These are phyloP conservation scores for Xylariales sp. DNA, from an alignment of 2,329 filamentous ascomycete species.

Conservation along the genomic window DNA sequence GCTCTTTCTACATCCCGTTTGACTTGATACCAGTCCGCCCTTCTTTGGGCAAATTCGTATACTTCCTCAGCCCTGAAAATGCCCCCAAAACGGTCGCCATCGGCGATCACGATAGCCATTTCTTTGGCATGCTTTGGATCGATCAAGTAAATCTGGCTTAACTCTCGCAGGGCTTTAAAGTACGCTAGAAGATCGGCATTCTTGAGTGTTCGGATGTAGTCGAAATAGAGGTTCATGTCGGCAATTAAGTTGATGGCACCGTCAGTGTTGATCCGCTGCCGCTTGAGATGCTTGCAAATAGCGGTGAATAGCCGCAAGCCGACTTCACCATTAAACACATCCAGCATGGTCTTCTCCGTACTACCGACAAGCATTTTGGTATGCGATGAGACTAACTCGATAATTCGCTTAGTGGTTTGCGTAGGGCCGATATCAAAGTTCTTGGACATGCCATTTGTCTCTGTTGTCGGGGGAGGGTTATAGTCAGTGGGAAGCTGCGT, in stretches of 20 bases:
- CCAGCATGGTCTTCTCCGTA: slow-evolving; percentile 96
- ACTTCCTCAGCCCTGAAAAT: slow-evolving; percentile 96
- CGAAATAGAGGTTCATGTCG: slow-evolving; percentile 92
- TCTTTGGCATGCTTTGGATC: slow-evolving; percentile 85
- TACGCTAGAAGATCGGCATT: slow-evolving; percentile 85
- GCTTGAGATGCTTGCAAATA: slow-evolving; percentile 95
- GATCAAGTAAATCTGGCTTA: slow-evolving; percentile 94
- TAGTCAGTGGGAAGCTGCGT: slow-evolving; percentile 85
- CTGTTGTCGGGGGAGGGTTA: slow-evolving; percentile 58
- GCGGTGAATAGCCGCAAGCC: slow-evolving; percentile 87
- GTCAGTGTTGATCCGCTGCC: slow-evolving; percentile 84
- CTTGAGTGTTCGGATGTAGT: slow-evolving; percentile 74
- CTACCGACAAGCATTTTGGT: slow-evolving; percentile 90
- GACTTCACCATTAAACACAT: slow-evolving; percentile 98
- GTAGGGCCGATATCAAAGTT: slow-evolving; percentile 59
- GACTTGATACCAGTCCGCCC: slow-evolving; percentile 93
- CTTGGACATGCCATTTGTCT: slow-evolving; percentile 25
- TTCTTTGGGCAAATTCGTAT: slow-evolving; percentile 90
- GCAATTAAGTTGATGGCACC: slow-evolving; percentile 91
- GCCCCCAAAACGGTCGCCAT: slow-evolving; percentile 82
- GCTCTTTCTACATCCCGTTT: slow-evolving; percentile 85
- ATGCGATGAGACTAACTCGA: slow-evolving; percentile 81
- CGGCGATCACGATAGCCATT: slow-evolving; percentile 90
- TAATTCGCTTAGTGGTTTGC: slow-evolving; percentile 71
- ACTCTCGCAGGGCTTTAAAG: slow-evolving; percentile 84